Evolutionary conservation across 2,329 filamentous ascomycete genomes (phyloP).

Genomic region (Endothia cerciana): DNA sequence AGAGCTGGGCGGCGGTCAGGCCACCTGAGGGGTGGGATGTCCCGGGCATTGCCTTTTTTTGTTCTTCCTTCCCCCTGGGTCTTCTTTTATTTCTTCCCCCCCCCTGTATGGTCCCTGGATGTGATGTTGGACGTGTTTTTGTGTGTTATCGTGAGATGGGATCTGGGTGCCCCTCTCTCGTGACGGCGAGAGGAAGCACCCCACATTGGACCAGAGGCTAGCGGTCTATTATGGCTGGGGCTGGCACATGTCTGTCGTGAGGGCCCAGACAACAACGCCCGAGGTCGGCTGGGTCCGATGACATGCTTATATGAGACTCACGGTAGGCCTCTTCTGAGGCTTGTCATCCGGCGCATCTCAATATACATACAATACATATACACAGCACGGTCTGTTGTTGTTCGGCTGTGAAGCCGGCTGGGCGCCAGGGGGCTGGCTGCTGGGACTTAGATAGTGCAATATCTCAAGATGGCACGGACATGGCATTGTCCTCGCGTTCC

Average conservation of each 20-base stretch:
- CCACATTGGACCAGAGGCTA: constrained; percentile 1
- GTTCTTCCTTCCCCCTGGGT: no score
- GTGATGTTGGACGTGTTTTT: not conserved
- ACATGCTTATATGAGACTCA: no score
- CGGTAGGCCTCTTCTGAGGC: no score
- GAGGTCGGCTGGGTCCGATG: no score
- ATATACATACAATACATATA: no score
- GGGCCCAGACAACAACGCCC: no score
- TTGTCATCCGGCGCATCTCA: no score
- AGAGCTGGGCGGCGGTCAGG: constrained; percentile 72
- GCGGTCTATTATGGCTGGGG: no score
- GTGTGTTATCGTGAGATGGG: not conserved
- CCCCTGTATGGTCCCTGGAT: not conserved
- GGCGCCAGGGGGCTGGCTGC: no score
- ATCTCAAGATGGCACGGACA: not conserved
- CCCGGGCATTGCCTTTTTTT: constrained; percentile 8
- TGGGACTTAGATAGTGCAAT: not conserved
- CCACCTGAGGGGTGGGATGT: constrained; percentile 44
- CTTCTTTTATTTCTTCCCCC: not conserved
- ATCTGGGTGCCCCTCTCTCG: not conserved
- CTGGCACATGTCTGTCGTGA: no score
- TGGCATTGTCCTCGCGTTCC: not conserved
- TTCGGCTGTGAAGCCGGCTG: no score
- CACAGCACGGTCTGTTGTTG: no score
- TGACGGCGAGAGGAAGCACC: not conserved